Evolutionary conservation across 805 yeast species (phyloP).

Genomic region (Candida hungchunana): DNA sequence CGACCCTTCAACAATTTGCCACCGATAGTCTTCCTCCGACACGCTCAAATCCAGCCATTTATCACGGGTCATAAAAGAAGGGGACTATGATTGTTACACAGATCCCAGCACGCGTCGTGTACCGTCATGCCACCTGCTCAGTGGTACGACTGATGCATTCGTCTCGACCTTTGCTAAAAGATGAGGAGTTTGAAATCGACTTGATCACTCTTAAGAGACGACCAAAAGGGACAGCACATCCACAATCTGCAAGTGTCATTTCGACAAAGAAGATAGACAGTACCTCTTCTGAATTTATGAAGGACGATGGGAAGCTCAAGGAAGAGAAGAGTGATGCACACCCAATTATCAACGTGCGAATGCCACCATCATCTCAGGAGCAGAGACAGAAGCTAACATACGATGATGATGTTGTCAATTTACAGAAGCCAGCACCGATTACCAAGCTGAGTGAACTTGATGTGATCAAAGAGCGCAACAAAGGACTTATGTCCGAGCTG

Average conservation of each 20-base stretch:
- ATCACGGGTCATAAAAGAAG: no score
- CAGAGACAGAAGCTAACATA: neutral
- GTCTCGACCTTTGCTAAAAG: conserved; percentile 1
- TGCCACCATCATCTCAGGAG: conserved; percentile 4
- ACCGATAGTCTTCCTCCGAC: no score
- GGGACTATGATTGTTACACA: no score
- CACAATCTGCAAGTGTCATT: no score
- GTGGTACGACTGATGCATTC: neutral
- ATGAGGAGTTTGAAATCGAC: conserved; percentile 15
- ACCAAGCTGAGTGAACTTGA: neutral
- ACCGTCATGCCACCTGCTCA: no score
- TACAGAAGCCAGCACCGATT: conserved; percentile 5
- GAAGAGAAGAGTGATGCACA: neutral
- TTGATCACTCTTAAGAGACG: conserved; percentile 13
- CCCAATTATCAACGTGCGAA: neutral
- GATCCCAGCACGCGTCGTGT: no score
- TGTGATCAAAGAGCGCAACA: neutral
- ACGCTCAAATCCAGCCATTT: no score
- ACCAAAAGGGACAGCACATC: conserved; percentile 9
- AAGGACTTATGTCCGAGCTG: conserved; percentile 3
- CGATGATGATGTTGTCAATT: conserved; percentile 12
- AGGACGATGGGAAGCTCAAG: neutral
- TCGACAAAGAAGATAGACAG: no score
- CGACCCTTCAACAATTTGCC: no score
- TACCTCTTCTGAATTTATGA: no score